Conservation (phyloP, 176 grass and related monocot species). For the Chloris gayana region DNA sequence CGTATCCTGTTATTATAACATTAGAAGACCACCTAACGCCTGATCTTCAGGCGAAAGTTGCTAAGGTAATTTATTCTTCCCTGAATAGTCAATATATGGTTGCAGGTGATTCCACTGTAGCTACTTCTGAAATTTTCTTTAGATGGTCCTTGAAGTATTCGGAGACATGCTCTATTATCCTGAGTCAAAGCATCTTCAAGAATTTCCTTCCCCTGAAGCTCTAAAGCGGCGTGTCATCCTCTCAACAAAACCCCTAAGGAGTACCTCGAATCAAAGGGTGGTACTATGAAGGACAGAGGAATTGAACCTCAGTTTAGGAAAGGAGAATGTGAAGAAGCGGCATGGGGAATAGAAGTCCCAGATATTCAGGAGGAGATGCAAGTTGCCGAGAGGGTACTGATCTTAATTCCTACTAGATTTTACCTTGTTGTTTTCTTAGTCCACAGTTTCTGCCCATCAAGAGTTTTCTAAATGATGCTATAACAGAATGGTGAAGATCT, state of each 20-base stretch:
- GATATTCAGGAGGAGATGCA: conserved; percentile 67
- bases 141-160: conserved; percentile 93
- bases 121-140: conserved; percentile 58
- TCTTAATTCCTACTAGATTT: conserved; percentile 6
- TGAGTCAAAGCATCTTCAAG: conserved; percentile 74
- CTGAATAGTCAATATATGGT: conserved; percentile 30
- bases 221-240: conserved; percentile 77
- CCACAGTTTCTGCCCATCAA: background rate
- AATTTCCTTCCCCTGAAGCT: conserved; percentile 89
- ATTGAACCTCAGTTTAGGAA: conserved; percentile 34
- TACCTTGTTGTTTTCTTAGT: conserved; percentile 16
- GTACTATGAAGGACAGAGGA: conserved; percentile 52
- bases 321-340: conserved; percentile 60
- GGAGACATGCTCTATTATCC: conserved; percentile 89
- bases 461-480: conserved; percentile 24
- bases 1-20: conserved; percentile 98
- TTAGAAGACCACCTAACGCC: conserved; percentile 94
- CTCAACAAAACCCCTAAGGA: conserved; percentile 96
- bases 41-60: conserved; percentile 95
- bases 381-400: conserved; percentile 53
- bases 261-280: conserved; percentile 73
- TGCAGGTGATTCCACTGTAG: conserved; percentile 39
- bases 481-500: conserved; percentile 50
- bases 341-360: conserved; percentile 83
- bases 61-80: conserved; percentile 69